Conservation (phyloP, 2,329 filamentous ascomycete species). For the Raffaelea ambrosiae region DNA sequence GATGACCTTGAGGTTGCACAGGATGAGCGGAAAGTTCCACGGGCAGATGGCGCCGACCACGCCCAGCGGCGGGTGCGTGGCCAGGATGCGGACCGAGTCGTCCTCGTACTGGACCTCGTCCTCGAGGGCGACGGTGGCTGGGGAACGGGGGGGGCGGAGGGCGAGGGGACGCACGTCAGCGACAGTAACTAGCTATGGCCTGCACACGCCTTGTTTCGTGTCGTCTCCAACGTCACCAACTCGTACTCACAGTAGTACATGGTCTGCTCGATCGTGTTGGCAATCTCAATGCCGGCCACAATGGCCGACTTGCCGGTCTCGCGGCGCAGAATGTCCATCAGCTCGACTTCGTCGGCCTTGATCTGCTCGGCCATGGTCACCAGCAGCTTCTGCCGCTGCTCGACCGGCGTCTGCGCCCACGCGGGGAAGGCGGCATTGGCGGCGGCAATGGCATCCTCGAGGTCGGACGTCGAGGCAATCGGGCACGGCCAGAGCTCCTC, state of each 20-base stretch:
- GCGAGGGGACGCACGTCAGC: not conserved
- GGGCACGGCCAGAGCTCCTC: conserved; percentile 36
- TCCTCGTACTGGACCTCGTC: conserved; percentile 40
- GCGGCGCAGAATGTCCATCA: conserved; percentile 34
- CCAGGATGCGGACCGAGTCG: conserved; percentile 29
- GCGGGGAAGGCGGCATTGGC: conserved; percentile 35
- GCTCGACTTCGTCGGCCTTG: conserved; percentile 28
- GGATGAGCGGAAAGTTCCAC: conserved; percentile 48
- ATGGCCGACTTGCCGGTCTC: conserved; percentile 43
- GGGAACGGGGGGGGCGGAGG: conserved; percentile 1
- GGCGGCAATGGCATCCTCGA: conserved; percentile 35
- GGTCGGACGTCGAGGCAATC: conserved; percentile 28
- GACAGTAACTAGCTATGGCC: too few relatives aligned
- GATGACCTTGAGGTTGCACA: conserved; percentile 35
- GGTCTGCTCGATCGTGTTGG: conserved; percentile 26
- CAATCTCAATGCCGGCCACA: conserved; percentile 29
- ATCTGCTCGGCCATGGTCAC: conserved; percentile 31
- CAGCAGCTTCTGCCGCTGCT: conserved; percentile 32
- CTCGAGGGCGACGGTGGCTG: conserved; percentile 28
- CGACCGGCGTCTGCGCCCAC: conserved; percentile 35
- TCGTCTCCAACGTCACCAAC: too few relatives aligned
- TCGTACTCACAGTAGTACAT: conserved; percentile 27
- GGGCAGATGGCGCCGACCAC: conserved; percentile 47
- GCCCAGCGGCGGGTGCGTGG: conserved; percentile 37
- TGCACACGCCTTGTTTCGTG: too few relatives aligned